phyloP scores from a whole-genome alignment of 495 filamentous ascomycete genomes.

The Aspergillus diversus region DNA sequence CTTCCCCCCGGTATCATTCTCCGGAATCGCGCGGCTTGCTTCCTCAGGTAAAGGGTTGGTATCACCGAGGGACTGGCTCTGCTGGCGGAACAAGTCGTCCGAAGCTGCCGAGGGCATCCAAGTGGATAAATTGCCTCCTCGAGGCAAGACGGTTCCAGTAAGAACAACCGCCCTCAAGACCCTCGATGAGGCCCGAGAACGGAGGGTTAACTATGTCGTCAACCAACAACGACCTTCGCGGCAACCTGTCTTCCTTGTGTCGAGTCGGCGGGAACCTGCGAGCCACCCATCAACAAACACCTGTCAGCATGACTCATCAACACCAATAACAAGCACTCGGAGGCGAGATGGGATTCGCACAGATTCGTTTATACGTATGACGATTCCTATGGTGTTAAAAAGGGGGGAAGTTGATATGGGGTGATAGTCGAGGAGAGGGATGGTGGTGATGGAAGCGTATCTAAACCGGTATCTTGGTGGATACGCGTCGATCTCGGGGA shows the following conservation, averaged over 20 bases:
- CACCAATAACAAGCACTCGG: not conserved
- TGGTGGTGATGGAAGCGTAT: slow-evolving; percentile 21
- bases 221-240: slow-evolving; percentile 12
- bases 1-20: slow-evolving; percentile 49
- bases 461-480: slow-evolving; percentile 21
- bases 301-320: slow-evolving; percentile 27
- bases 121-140: slow-evolving; percentile 39
- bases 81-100: slow-evolving; percentile 50
- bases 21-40: slow-evolving; percentile 28
- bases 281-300: slow-evolving; percentile 14
- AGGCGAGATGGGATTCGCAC: not conserved
- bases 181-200: slow-evolving; percentile 44
- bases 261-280: slow-evolving; percentile 10
- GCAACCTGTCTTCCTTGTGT: slow-evolving; percentile 1
- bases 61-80: slow-evolving; percentile 46
- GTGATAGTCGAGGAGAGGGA: not conserved
- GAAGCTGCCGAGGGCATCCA: slow-evolving; percentile 54
- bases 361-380: not conserved
- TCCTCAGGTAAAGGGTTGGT: slow-evolving; percentile 36
- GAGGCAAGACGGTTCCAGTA: slow-evolving; percentile 26
- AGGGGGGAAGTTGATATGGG: not conserved
- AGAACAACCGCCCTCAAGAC: slow-evolving; percentile 42
- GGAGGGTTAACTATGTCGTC: slow-evolving; percentile 26
- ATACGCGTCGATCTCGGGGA: slow-evolving; percentile 25
- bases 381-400: not conserved